phyloP scores from a whole-genome alignment of 1,284 basidiomycete genomes.

The Malassezia caprae region DNA sequence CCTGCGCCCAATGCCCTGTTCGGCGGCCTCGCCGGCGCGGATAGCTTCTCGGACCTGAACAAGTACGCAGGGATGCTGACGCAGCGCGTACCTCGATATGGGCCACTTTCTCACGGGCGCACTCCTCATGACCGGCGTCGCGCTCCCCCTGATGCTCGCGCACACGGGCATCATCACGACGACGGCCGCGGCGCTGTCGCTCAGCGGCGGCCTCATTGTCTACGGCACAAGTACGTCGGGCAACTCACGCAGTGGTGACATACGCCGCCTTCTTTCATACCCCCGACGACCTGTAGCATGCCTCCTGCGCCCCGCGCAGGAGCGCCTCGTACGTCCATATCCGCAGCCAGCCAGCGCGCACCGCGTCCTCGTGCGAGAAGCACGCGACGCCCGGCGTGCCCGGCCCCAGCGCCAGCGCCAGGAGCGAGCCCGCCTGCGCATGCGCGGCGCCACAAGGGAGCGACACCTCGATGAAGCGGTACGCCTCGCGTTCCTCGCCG shows the following conservation, averaged over 20 bases:
- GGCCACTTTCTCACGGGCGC: conserved; percentile 86
- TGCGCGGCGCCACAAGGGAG: neutral
- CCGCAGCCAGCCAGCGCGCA: conserved; percentile 42
- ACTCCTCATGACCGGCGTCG: conserved; percentile 80
- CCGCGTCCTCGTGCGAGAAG: conserved; percentile 18
- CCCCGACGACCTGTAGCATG: conserved; percentile 48
- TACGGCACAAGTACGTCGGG: conserved; percentile 77
- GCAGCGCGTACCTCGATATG: conserved; percentile 60
- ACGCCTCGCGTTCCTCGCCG: neutral
- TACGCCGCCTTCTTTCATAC: conserved; percentile 25
- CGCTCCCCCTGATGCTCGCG: conserved; percentile 79
- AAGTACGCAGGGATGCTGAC: conserved; percentile 27
- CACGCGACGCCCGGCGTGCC: neutral
- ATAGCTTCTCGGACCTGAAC: conserved; percentile 55
- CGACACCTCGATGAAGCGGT: neutral
- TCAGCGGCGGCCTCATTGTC: conserved; percentile 82
- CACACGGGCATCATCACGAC: conserved; percentile 79
- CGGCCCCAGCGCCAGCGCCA: neutral
- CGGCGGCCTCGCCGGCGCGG: conserved; percentile 52
- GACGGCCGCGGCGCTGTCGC: conserved; percentile 84
- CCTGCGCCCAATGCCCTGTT: conserved; percentile 83
- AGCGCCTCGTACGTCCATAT: conserved; percentile 32
- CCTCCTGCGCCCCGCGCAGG: conserved; percentile 16
- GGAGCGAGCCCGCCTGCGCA: neutral
- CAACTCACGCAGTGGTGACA: conserved; percentile 14